These are phyloP conservation scores for Periglandula ipomoeae DNA, from an alignment of 2,329 filamentous ascomycete genomes.

Conservation along the genomic window DNA sequence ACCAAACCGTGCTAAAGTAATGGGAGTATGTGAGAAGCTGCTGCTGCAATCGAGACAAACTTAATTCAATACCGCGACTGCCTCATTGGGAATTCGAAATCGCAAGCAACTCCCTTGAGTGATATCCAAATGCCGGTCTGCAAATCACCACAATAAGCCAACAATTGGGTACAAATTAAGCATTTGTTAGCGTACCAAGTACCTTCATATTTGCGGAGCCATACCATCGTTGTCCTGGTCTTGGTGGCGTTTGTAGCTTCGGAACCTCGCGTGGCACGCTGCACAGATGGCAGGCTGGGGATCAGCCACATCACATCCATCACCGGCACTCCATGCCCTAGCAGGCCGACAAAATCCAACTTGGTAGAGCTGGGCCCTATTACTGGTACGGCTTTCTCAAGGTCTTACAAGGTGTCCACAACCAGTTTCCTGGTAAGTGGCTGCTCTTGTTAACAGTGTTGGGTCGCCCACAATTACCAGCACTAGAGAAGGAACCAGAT, in stretches of 20 bases:
- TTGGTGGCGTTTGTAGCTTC: constrained; percentile 12
- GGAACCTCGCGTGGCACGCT: constrained; percentile 13
- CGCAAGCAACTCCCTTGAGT: too few relatives aligned
- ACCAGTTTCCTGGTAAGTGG: constrained; percentile 4
- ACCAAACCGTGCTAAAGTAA: background rate
- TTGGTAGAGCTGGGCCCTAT: background rate
- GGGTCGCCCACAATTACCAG: background rate
- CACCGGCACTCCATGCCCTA: background rate
- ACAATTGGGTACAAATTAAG: background rate
- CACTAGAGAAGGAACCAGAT: background rate
- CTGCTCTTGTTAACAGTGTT: background rate
- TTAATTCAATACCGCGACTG: too few relatives aligned
- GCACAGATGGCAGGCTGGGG: constrained; percentile 4
- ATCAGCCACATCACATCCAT: background rate
- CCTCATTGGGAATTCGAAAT: too few relatives aligned
- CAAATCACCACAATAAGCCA: background rate
- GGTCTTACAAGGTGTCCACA: background rate
- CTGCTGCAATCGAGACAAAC: background rate
- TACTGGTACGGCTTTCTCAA: background rate
- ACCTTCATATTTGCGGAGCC: background rate
- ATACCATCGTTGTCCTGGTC: background rate
- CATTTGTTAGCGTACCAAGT: background rate
- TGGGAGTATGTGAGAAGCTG: background rate
- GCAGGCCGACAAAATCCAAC: background rate
- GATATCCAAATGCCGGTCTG: background rate